Conservation (phyloP, 768 basidiomycete genomes). For the Gymnopilus dilepis region DNA sequence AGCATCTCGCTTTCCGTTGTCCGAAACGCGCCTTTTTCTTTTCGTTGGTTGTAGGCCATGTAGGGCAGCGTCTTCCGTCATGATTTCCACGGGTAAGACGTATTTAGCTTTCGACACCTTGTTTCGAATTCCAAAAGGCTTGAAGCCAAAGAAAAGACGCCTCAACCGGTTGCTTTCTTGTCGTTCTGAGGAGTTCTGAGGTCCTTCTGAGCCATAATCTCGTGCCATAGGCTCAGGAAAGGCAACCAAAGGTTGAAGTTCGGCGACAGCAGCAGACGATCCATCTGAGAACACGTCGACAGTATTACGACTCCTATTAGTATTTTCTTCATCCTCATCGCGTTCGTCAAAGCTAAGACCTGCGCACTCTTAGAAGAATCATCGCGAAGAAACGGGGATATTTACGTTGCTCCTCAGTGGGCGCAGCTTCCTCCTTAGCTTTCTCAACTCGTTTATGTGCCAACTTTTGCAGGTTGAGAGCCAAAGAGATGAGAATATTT, state of each 20-base stretch:
- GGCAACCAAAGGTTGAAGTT: slow-evolving; percentile 26
- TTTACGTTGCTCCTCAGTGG: slow-evolving; percentile 17
- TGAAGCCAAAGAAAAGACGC: slow-evolving; percentile 41
- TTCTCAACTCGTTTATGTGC: slow-evolving; percentile 76
- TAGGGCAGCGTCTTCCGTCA: slow-evolving; percentile 42
- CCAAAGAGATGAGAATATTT: slow-evolving; percentile 88
- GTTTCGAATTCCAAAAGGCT: slow-evolving; percentile 37
- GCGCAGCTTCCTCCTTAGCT: slow-evolving; percentile 28
- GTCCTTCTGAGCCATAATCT: slow-evolving; percentile 30
- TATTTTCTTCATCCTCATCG: slow-evolving; percentile 28
- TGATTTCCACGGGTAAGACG: slow-evolving; percentile 46
- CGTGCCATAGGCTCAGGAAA: slow-evolving; percentile 20
- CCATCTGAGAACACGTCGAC: slow-evolving; percentile 21
- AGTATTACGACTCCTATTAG: not conserved
- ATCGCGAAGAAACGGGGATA: not conserved
- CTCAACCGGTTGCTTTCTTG: slow-evolving; percentile 6
- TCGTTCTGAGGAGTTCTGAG: slow-evolving; percentile 12
- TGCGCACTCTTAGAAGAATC: slow-evolving; percentile 8
- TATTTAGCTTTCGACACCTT: slow-evolving; percentile 21
- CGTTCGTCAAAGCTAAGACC: slow-evolving; percentile 31
- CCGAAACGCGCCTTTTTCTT: slow-evolving; percentile 22
- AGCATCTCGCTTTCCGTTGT: slow-evolving; percentile 29
- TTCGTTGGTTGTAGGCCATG: slow-evolving; percentile 28
- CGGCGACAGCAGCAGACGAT: slow-evolving; percentile 17
- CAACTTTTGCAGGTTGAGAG: slow-evolving; percentile 91